A percentile compares a stretch with the other conserved stretches of the same genome.
These are phyloP conservation scores for Barnettozyma hawaiiensis DNA, from an alignment of 1,139 yeast species.

Conservation along the genomic window DNA sequence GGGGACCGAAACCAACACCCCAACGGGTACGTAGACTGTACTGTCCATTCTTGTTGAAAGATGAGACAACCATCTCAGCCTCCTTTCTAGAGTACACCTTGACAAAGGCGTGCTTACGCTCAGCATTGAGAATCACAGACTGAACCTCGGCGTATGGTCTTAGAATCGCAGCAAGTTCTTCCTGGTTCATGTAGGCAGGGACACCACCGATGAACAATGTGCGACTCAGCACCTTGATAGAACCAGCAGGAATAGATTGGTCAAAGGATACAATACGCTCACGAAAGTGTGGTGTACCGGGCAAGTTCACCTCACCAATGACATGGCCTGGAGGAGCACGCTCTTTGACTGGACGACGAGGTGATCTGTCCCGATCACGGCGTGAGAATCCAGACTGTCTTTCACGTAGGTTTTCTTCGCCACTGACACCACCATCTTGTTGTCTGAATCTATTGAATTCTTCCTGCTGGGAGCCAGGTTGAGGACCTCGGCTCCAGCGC, in stretches of 20 bases:
- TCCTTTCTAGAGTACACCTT: conserved; percentile 93
- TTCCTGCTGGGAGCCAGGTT: conserved; percentile 21
- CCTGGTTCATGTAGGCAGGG: conserved; percentile 74
- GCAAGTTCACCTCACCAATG: conserved; percentile 56
- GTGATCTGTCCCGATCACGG: conserved; percentile 27
- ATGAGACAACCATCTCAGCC: conserved; percentile 74
- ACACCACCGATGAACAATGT: conserved; percentile 94
- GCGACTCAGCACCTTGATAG: conserved; percentile 79
- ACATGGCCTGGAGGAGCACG: conserved; percentile 31
- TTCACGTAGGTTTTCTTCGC: conserved; percentile 19
- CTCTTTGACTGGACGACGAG: conserved; percentile 16
- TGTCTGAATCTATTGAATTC: conserved; percentile 25
- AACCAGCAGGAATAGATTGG: conserved; percentile 67
- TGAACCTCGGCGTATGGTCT: conserved; percentile 95
- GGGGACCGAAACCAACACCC: conserved; percentile 99
- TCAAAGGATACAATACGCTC: conserved; percentile 68
- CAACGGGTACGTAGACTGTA: conserved; percentile 79
- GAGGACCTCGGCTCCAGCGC: conserved; percentile 11
- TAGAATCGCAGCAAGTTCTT: conserved; percentile 57
- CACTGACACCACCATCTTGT: not conserved
- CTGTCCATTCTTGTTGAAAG: conserved; percentile 47
- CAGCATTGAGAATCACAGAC: conserved; percentile 79
- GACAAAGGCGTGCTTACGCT: conserved; percentile 92
- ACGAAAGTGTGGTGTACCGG: conserved; percentile 68
- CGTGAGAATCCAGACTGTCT: conserved; percentile 4